Evolutionary conservation across 306 rosid genomes (phyloP).

Genomic region (Trifolium repens): DNA sequence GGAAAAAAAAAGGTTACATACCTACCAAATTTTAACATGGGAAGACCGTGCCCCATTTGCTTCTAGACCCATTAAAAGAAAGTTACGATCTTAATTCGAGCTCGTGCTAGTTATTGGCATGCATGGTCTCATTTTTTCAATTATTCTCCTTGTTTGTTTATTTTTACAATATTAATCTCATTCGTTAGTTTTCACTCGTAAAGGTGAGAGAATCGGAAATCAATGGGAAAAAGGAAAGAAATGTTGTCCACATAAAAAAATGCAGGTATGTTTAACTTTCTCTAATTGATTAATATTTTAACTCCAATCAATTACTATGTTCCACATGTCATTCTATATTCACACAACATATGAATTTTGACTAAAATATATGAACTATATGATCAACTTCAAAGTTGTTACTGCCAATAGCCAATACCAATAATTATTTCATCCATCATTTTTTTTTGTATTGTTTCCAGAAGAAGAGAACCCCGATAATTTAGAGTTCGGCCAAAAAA

Average conservation of each 20-base stretch:
- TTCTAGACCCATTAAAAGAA: too few species aligned
- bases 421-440: conserved; percentile 35
- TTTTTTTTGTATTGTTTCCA: neutral
- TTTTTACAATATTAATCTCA: neutral
- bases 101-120: too few species aligned
- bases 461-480: too few species aligned
- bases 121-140: too few species aligned
- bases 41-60: too few species aligned
- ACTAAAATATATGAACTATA: neutral
- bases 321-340: conserved; percentile 39
- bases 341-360: neutral
- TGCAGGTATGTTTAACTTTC: conserved; percentile 69
- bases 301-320: too few species aligned
- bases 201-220: conserved; percentile 79
- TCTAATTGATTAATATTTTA: neutral
- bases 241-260: conserved; percentile 73
- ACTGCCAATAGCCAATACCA: conserved; percentile 38
- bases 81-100: too few species aligned
- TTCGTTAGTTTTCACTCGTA: conserved; percentile 23
- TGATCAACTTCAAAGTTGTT: conserved; percentile 36
- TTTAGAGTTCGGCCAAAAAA: too few species aligned
- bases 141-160: too few species aligned
- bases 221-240: conserved; percentile 74
- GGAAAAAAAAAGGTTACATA: too few species aligned
- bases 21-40: too few species aligned